Evolutionary conservation across 164 flowering plant genomes (phyloP).

Genomic region (Platanus orientalis): DNA sequence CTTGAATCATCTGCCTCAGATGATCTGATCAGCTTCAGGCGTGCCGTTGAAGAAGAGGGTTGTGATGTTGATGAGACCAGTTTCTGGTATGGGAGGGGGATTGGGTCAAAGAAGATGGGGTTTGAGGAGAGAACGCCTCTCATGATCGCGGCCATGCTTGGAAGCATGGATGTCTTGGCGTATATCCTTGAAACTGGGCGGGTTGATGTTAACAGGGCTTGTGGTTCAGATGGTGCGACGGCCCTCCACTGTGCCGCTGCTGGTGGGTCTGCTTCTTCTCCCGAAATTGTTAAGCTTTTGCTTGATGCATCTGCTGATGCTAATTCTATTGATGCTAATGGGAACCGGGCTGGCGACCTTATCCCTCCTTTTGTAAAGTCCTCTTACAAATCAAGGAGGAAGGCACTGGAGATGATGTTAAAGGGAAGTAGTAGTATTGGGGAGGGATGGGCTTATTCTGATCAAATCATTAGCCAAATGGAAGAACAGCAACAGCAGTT

Average conservation of each 20-base stretch:
- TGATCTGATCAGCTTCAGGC: conserved; percentile 11
- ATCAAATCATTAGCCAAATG: conserved; percentile 11
- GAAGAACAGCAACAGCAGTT: conserved; percentile 21
- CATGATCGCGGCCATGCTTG: conserved; percentile 58
- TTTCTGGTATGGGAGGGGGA: conserved; percentile 18
- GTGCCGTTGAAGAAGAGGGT: conserved; percentile 12
- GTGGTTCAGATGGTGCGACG: conserved; percentile 49
- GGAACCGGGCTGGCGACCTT: conserved; percentile 39
- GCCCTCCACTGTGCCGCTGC: conserved; percentile 60
- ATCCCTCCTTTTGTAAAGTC: conserved; percentile 14
- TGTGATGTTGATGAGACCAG: conserved; percentile 8
- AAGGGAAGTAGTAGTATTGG: conserved; percentile 21
- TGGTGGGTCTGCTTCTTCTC: conserved; percentile 34
- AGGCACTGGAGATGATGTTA: conserved; percentile 29
- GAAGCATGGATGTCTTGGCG: conserved; percentile 38
- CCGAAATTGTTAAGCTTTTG: conserved; percentile 13
- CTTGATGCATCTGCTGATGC: conserved; percentile 45
- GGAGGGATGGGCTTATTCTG: conserved; percentile 14
- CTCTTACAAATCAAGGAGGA: conserved; percentile 25
- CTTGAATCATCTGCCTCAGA: conserved; percentile 16
- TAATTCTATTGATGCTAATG: conserved; percentile 37
- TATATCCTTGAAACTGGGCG: conserved; percentile 35
- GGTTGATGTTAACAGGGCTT: conserved; percentile 13
- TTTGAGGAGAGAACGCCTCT: conserved; percentile 52
- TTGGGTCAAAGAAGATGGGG: not conserved